Evolutionary conservation across 2,329 filamentous ascomycete genomes (phyloP), one percentile per base, ranked within the genome.

Genomic region (Sporothrix phasma): DNA sequence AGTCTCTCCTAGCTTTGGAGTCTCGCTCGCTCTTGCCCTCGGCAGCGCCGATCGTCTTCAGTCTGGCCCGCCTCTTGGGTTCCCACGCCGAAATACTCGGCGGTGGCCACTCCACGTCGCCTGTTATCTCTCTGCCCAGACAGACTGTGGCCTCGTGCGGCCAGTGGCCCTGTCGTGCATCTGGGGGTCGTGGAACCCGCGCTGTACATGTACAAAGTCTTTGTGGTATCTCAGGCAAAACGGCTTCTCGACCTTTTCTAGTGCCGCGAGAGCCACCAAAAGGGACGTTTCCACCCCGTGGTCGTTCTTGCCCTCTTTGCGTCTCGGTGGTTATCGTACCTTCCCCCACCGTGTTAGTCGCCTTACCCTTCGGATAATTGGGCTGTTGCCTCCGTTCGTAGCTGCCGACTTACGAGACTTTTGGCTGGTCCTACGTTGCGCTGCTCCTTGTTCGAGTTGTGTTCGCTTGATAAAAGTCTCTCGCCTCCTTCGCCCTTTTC

Each of bases 61-160:
- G 39, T 41, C 34, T 41, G 31, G 53, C 34, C 39, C 3, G 8
- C 43, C 37, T 17, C 15, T 45, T 22, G 31, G 22, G 24, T 19
- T 46, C 13, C 15, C 56, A 53, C 29, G n/a, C 26, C 29, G 34
- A 31, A 31, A 22, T 19, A 24, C 2, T 7, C 31, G 31, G 51
- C 47, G 17, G 47, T 51, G 47, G 47, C 19, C 51, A 39, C 31
- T 17, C n/a, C n/a, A n/a, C 31, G 51, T 19, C 31, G 51, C 45
- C 29, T 61, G 29, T 41, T 61, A 49, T 51, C 45, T 61, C 59
- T 37, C 34, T 39, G 51, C 51, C 59, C 59, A 41, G 59, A 61
- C 45, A 56, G 39, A 7, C 2, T 56, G 51, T 39, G 29, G 47
- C 19, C n/a, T 39, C 31, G 19, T 56, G 31, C n/a, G n/a, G 31